Evolutionary conservation across 1,284 basidiomycete genomes (phyloP).

Genomic region (Tilletia caries): DNA sequence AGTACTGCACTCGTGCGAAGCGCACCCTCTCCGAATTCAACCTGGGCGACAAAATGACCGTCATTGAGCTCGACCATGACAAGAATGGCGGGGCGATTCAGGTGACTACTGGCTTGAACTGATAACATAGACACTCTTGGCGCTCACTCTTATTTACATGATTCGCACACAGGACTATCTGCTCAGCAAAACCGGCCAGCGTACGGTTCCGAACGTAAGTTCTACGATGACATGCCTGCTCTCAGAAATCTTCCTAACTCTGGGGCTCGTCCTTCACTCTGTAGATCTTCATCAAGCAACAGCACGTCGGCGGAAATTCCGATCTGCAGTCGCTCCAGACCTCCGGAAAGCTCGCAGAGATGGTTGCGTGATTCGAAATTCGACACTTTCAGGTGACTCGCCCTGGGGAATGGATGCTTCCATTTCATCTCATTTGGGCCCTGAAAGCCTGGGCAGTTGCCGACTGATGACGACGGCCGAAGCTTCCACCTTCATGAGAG

Average conservation of each 20-base stretch:
- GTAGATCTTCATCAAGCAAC: conserved; percentile 6
- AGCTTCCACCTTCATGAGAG: too few species aligned
- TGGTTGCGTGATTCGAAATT: background rate
- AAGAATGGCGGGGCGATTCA: conserved; percentile 8
- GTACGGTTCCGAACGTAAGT: conserved; percentile 7
- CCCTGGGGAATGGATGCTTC: too few species aligned
- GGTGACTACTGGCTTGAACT: background rate
- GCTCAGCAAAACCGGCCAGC: background rate
- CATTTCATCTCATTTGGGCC: too few species aligned
- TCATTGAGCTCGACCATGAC: conserved; percentile 6
- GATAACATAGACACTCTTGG: background rate
- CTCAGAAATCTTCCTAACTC: too few species aligned
- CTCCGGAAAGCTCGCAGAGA: conserved; percentile 1
- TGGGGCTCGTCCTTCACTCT: too few species aligned
- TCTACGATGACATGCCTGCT: background rate
- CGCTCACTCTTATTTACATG: background rate
- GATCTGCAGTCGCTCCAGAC: background rate
- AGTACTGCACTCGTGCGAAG: conserved; percentile 6
- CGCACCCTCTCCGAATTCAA: conserved; percentile 2
- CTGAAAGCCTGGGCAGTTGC: too few species aligned
- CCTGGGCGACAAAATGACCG: background rate
- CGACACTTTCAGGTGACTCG: too few species aligned
- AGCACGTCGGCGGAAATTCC: background rate
- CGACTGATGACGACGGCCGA: too few species aligned
- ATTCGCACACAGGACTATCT: conserved; percentile 8